A percentile compares a stretch with the other conserved stretches of the same genome.
These are phyloP conservation scores for Trichosporon sp. DNA, from an alignment of 1,284 basidiomycete genomes.

Conservation along the genomic window DNA sequence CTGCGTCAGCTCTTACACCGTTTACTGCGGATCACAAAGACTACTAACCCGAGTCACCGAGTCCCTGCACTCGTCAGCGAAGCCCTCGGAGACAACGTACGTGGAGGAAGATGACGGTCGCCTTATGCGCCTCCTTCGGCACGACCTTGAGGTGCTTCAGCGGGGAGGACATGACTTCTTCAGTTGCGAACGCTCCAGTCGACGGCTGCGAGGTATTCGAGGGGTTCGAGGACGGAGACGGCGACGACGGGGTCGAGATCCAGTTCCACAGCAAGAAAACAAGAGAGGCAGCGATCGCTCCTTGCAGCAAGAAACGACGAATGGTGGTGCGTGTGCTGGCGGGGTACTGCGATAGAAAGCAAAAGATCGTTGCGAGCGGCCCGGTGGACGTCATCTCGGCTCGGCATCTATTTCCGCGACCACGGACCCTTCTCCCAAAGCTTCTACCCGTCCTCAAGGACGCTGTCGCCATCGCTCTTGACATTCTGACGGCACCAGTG, in stretches of 20 bases:
- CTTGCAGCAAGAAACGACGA: background rate
- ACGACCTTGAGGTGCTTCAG: slow-evolving; percentile 46
- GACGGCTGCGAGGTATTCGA: background rate
- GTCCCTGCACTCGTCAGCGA: slow-evolving; percentile 26
- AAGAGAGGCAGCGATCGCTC: background rate
- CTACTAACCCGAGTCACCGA: slow-evolving; percentile 41
- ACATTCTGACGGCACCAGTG: no score
- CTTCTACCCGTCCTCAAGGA: background rate
- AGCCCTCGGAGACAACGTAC: slow-evolving; percentile 52
- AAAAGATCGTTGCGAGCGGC: no score
- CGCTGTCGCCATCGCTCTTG: no score
- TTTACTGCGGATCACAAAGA: background rate
- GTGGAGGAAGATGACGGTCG: slow-evolving; percentile 84
- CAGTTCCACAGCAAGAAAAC: background rate
- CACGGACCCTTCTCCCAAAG: background rate
- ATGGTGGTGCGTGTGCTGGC: background rate
- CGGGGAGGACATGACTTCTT: slow-evolving; percentile 23
- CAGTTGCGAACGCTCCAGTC: background rate
- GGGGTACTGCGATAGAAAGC: background rate
- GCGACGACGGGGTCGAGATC: background rate
- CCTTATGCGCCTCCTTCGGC: slow-evolving; percentile 59
- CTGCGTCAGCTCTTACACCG: background rate
- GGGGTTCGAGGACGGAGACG: background rate
- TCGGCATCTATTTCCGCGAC: background rate
- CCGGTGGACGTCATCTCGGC: background rate